These are phyloP conservation scores for Lasiodiplodia sp. DNA, from an alignment of 2,329 filamentous ascomycete species.

Conservation along the genomic window DNA sequence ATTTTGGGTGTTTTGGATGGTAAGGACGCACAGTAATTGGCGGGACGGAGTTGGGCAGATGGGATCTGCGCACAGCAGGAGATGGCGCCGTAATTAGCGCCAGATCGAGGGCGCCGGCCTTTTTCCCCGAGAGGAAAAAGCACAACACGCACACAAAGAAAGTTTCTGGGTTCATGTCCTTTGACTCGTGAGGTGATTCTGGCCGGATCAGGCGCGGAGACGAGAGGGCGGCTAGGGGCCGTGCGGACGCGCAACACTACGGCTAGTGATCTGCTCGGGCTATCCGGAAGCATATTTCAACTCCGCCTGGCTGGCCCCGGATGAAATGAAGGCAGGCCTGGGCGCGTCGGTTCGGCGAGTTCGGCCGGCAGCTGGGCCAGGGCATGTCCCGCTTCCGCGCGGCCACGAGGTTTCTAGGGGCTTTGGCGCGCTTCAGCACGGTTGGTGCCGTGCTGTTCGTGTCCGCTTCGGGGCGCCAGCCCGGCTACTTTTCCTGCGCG, in stretches of 20 bases:
- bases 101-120: slow-evolving; percentile 7
- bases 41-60: slow-evolving; percentile 3
- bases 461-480: background rate
- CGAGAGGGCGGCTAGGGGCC: background rate
- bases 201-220: background rate
- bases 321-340: slow-evolving; percentile 6
- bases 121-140: slow-evolving; percentile 20
- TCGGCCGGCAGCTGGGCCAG: background rate
- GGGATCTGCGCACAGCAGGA: slow-evolving; percentile 10
- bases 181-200: background rate
- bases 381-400: slow-evolving; percentile 1
- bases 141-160: slow-evolving; percentile 21
- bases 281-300: slow-evolving; percentile 14
- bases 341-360: background rate
- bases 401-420: background rate
- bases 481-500: too few relatives aligned
- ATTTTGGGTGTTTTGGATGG: slow-evolving; percentile 11
- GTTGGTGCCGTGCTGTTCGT: background rate
- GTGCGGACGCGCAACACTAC: slow-evolving; percentile 7
- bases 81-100: slow-evolving; percentile 26
- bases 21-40: slow-evolving; percentile 16
- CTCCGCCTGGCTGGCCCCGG: background rate
- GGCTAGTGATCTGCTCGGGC: slow-evolving; percentile 15
- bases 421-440: background rate
- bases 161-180: slow-evolving; percentile 14